phyloP scores from a whole-genome alignment of 78 protist genomes.

The Pelomyxa schiedti region DNA sequence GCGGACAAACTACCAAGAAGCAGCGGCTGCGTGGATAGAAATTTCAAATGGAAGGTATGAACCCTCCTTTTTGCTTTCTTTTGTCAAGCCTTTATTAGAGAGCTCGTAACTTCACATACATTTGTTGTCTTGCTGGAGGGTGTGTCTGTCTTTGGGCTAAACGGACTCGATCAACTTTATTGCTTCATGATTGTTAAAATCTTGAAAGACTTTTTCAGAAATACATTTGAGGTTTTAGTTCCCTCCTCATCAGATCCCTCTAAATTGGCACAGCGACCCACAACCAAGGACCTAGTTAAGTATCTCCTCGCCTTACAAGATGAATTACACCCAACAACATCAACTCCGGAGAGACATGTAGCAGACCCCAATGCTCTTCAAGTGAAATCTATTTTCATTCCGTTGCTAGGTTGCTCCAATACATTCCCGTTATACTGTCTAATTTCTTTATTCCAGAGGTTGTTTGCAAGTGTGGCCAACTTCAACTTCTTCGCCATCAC shows the following conservation, averaged over 20 bases:
- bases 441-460: conserved; percentile 7
- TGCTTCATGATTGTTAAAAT: conserved; percentile 72
- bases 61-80: no score
- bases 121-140: conserved; percentile 33
- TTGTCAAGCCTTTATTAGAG: no score
- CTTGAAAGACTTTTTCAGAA: no score
- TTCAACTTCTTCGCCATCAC: conserved; percentile 69
- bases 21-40: conserved; percentile 58
- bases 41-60: not conserved
- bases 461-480: conserved; percentile 53
- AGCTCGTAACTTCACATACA: conserved; percentile 50
- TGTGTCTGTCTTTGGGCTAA: conserved; percentile 59
- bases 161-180: conserved; percentile 65
- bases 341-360: no score
- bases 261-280: no score
- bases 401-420: no score
- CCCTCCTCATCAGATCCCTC: no score
- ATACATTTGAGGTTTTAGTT: no score
- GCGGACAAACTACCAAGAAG: conserved; percentile 44
- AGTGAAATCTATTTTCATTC: no score
- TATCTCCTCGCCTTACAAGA: no score
- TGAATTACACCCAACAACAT: no score
- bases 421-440: not conserved
- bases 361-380: conserved; percentile 26
- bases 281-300: no score